Evolutionary conservation across 805 yeast genomes (phyloP), one percentile per base, ranked within the genome.

Genomic region (Saccharomycopsis selenospora): DNA sequence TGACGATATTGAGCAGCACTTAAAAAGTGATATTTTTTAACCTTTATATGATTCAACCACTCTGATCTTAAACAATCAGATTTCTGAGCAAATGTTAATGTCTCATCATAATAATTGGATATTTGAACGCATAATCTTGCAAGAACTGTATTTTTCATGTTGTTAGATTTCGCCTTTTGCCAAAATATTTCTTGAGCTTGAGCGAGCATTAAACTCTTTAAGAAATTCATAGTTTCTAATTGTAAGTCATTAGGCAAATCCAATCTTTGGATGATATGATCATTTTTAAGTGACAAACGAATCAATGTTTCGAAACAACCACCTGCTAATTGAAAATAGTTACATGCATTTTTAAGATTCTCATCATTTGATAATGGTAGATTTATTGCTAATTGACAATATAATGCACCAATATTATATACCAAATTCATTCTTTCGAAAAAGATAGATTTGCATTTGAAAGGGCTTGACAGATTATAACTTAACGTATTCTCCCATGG

Each of bases 151-250:
- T 84, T 79, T 56, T 80, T 83, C 57, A 77, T 58, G 10, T 69
- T 66, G 14, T 65, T 61, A 33, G 65, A 61, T 0, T 70, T 63
- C 0, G 95, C 88, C 57, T 81, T 80, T 43, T 75, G 79, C 96
- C 96, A 89, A 45, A 83, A 78, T 10, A 79, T 72, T 59, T 90
- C 96, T 63, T 89, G 96, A 0, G 95, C 93, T 58, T 87, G 95
- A 0, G 95, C 93, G 36, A 85, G 59, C 76, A 77, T 76, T 29
- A 88, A 58, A 10, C 61, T 55, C 30, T 71, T 64, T 46, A 89
- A 64, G 14, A 80, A 68, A 10, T 67, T 64, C 7, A 84, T 57
- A 0, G 86, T 76, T 10, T 71, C 70, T 1, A 49, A 40, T 36
- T 77, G 77, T 13, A 85, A 63, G 46, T 79, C 87, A 25, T 69